Percentiles rank a stretch among this genome's conserved stretches.
phyloP scores from a whole-genome alignment of 257 asterid species.

The Solanum clarkiae region DNA sequence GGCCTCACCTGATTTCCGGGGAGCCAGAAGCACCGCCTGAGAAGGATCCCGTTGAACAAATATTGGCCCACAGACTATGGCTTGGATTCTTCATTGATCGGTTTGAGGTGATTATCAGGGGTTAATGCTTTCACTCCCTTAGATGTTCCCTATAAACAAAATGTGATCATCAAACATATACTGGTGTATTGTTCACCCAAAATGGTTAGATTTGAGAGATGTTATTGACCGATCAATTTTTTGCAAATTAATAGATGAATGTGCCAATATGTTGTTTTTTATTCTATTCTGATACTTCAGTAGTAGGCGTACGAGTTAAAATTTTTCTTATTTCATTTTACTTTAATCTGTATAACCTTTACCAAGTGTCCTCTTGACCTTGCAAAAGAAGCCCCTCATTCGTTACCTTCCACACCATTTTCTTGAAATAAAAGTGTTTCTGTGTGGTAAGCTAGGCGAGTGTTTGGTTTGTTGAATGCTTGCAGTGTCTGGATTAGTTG shows the following conservation, averaged over 20 bases:
- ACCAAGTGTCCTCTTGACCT: neutral
- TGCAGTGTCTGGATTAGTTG: neutral
- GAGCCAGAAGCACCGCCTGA: constrained; percentile 80
- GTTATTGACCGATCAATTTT: neutral
- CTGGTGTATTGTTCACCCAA: neutral
- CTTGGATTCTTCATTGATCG: constrained; percentile 94
- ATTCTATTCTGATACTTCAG: neutral
- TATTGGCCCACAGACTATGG: constrained; percentile 95
- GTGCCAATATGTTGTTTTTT: neutral
- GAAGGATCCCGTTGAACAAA: constrained; percentile 84
- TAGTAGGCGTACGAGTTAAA: neutral
- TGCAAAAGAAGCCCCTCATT: neutral
- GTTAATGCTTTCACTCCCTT: neutral
- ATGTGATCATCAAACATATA: neutral
- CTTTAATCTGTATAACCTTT: neutral
- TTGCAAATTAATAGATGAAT: neutral
- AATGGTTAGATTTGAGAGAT: neutral
- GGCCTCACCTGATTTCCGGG: constrained; percentile 97
- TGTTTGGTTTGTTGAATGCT: neutral
- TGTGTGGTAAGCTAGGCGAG: neutral
- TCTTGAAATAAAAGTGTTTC: neutral
- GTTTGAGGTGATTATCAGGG: constrained; percentile 55
- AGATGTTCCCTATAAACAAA: neutral
- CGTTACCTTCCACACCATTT: neutral
- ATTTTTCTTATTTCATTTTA: neutral